Percentiles rank a stretch among this genome's conserved stretches.
Evolutionary conservation across 2,329 filamentous ascomycete genomes (phyloP).

Genomic region (Colletotrichum melonis): DNA sequence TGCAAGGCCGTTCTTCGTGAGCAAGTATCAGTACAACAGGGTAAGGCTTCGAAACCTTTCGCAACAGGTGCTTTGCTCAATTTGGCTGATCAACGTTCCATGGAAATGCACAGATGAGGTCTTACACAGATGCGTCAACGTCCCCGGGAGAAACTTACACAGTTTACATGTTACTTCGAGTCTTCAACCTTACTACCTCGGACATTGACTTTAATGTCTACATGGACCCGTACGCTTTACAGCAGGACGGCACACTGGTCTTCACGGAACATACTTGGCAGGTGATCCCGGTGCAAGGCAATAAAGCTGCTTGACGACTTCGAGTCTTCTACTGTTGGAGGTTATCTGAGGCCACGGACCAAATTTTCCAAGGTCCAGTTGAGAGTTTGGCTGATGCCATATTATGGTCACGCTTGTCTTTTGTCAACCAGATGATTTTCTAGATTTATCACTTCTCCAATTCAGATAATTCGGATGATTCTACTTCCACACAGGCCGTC

Average conservation of each 20-base stretch:
- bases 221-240: not conserved
- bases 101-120: not conserved
- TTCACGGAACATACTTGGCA: conserved; percentile 14
- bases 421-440: not conserved
- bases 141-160: not conserved
- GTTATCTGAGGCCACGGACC: too few relatives aligned
- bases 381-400: not conserved
- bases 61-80: rapidly evolving
- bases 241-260: not conserved
- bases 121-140: not conserved
- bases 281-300: not conserved
- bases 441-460: not conserved
- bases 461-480: not conserved
- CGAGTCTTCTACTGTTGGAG: too few relatives aligned
- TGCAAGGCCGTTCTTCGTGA: conserved; percentile 58
- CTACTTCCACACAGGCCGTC: too few relatives aligned
- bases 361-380: too few relatives aligned
- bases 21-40: conserved; percentile 53
- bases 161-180: conserved; percentile 5
- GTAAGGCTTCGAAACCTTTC: conserved; percentile 41
- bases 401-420: not conserved
- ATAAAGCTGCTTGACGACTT: not conserved
- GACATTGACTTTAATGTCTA: not conserved
- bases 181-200: not conserved
- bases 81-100: not conserved